phyloP scores from a whole-genome alignment of 2,329 filamentous ascomycete genomes.

The Bretziella fagacearum region DNA sequence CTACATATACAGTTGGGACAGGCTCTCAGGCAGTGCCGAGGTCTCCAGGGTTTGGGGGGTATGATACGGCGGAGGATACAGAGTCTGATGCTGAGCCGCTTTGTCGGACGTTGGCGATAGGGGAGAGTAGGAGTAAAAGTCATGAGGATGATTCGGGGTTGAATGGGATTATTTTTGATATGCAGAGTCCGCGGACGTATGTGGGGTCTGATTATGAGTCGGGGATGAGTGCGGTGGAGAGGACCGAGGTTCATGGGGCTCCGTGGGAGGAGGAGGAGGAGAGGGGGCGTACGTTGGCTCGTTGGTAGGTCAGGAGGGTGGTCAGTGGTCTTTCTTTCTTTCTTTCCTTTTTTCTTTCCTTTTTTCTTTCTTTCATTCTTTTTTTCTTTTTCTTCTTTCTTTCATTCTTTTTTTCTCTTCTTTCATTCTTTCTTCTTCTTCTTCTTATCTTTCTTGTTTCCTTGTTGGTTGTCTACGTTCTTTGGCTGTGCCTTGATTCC shows the following conservation, averaged over 20 bases:
- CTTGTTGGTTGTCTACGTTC: too few species aligned
- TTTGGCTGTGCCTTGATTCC: too few species aligned
- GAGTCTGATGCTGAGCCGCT: constrained; percentile 8
- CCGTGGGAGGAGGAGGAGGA: constrained; percentile 5
- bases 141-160: not conserved
- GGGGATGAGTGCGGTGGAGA: not conserved
- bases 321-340: not conserved
- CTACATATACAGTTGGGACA: not conserved
- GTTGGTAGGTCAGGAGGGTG: not conserved
- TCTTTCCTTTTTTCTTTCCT: not conserved
- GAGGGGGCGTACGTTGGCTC: not conserved
- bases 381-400: not conserved
- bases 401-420: not conserved
- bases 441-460: not conserved
- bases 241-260: not conserved
- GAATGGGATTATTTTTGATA: not conserved
- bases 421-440: not conserved
- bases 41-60: not conserved
- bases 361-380: not conserved
- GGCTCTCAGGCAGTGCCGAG: not conserved
- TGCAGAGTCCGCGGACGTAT: not conserved
- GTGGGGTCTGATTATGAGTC: not conserved
- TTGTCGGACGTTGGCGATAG: constrained; percentile 1
- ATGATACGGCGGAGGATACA: constrained; percentile 10
- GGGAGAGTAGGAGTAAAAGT: not conserved